Percentiles rank a stretch among this genome's conserved stretches.
Evolutionary conservation across 257 asterid species (phyloP).

Genomic region (Plantago ovata): DNA sequence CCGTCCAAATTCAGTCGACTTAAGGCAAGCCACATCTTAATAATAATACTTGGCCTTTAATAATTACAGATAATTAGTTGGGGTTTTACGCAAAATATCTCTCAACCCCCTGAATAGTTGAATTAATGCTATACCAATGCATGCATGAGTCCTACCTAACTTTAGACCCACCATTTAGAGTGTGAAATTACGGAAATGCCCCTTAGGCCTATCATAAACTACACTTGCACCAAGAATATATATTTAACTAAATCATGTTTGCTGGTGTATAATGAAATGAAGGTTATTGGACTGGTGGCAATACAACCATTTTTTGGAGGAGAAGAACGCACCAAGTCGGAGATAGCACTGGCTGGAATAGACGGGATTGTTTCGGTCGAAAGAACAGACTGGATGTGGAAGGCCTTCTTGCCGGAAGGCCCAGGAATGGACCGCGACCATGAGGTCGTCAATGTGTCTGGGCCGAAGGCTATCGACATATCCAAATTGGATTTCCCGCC

Average conservation of each 20-base stretch:
- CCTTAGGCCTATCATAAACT: too few relatives aligned
- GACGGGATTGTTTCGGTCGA: slow-evolving; percentile 36
- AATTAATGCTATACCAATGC: too few relatives aligned
- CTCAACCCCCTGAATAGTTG: too few relatives aligned
- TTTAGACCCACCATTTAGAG: too few relatives aligned
- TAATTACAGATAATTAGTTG: too few relatives aligned
- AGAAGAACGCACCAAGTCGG: slow-evolving; percentile 54
- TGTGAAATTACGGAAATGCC: too few relatives aligned
- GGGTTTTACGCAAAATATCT: too few relatives aligned
- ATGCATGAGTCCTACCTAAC: too few relatives aligned
- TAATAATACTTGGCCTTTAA: too few relatives aligned
- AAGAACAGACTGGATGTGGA: slow-evolving; percentile 66
- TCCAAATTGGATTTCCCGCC: slow-evolving; percentile 57
- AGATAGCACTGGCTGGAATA: slow-evolving; percentile 30
- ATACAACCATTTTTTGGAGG: slow-evolving; percentile 87
- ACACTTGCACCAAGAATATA: too few relatives aligned
- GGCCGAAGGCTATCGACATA: slow-evolving; percentile 62
- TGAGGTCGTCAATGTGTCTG: slow-evolving; percentile 60
- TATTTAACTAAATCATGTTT: background rate
- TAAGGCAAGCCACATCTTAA: slow-evolving; percentile 50
- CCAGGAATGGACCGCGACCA: slow-evolving; percentile 49
- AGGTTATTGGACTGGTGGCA: slow-evolving; percentile 62
- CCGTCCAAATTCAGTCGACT: slow-evolving; percentile 29
- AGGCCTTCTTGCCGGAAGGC: slow-evolving; percentile 43
- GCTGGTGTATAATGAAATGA: slow-evolving; percentile 6